Evolutionary conservation across 495 filamentous ascomycete genomes (phyloP).

Genomic region (Lichenothelia convexa): DNA sequence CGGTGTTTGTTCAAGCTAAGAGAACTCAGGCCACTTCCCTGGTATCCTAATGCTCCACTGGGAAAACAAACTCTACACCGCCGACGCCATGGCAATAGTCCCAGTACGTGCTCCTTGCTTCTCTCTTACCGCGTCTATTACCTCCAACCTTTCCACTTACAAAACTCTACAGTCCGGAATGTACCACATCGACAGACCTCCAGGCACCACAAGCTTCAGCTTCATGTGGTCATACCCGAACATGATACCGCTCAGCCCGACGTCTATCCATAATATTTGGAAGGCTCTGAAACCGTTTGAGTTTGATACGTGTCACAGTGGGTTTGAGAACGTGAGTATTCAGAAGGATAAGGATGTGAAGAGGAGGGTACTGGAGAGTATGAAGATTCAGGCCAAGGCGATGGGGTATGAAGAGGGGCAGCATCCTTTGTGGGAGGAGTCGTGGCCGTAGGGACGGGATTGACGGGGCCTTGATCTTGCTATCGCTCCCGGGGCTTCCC

Average conservation of each 20-base stretch:
- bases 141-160: slow-evolving; percentile 2
- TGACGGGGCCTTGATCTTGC: no score
- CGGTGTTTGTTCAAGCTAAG: no score
- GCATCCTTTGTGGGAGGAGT: no score
- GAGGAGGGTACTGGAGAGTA: slow-evolving; percentile 49
- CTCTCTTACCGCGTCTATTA: background rate
- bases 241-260: slow-evolving; percentile 51
- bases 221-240: slow-evolving; percentile 75
- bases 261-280: slow-evolving; percentile 35
- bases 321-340: slow-evolving; percentile 42
- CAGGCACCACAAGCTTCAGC: slow-evolving; percentile 40
- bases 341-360: slow-evolving; percentile 37
- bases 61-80: slow-evolving; percentile 41
- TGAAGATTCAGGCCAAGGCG: slow-evolving; percentile 48
- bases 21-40: slow-evolving; percentile 63
- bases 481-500: no score
- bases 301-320: slow-evolving; percentile 47
- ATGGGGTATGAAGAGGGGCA: no score
- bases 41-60: slow-evolving; percentile 47
- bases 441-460: no score
- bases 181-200: slow-evolving; percentile 28
- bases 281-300: slow-evolving; percentile 33
- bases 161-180: slow-evolving; percentile 10
- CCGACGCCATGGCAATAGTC: slow-evolving; percentile 51
- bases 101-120: slow-evolving; percentile 27